phyloP scores from a whole-genome alignment of 225 moss, liverwort and hornwort species.

The Asterella californica region DNA sequence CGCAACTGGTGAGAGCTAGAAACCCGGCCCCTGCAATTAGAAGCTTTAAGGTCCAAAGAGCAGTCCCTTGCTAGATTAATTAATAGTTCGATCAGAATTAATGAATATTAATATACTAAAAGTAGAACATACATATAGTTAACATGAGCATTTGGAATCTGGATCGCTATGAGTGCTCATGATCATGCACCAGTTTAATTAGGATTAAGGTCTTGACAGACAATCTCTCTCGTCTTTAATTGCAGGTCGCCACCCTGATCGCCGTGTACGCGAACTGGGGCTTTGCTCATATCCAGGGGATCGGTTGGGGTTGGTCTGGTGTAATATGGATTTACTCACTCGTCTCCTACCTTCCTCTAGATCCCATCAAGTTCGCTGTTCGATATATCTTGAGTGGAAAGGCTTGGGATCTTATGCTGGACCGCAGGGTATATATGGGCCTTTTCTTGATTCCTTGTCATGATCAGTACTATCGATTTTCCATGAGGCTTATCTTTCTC shows the following conservation, averaged over 20 bases:
- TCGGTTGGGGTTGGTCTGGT: slow-evolving; percentile 3
- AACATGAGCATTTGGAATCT: no score
- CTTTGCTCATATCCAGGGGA: background rate
- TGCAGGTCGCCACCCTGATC: slow-evolving; percentile 1
- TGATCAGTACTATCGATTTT: no score
- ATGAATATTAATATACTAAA: no score
- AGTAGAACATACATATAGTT: no score
- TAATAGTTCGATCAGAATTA: no score
- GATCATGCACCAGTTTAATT: background rate
- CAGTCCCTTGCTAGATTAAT: no score
- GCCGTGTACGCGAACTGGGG: background rate
- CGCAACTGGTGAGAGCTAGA: slow-evolving; percentile 26
- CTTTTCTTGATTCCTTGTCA: no score
- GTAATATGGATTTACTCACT: slow-evolving; percentile 12
- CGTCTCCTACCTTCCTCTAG: slow-evolving; percentile 46
- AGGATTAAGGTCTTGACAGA: background rate
- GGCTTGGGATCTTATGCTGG: slow-evolving; percentile 56
- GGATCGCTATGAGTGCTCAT: no score
- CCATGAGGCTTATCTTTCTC: no score
- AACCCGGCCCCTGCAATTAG: background rate
- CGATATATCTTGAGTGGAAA: slow-evolving; percentile 57
- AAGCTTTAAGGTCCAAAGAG: no score
- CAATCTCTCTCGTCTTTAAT: background rate
- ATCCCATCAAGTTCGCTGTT: slow-evolving; percentile 52
- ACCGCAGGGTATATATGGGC: background rate